These are phyloP conservation scores for Xerocomellus chrysenteron DNA, from an alignment of 768 basidiomycete species.

Conservation along the genomic window DNA sequence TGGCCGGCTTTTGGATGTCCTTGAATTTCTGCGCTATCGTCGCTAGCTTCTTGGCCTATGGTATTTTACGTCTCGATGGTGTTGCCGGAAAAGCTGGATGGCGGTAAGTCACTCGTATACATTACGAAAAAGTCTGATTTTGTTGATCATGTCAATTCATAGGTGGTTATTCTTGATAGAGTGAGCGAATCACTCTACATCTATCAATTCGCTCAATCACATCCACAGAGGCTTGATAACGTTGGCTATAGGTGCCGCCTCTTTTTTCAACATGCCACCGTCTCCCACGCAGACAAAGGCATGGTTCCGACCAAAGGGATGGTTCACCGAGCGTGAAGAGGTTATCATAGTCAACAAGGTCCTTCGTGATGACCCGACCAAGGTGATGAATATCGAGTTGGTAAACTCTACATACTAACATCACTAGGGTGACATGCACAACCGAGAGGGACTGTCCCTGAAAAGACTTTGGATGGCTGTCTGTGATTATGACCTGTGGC, in stretches of 20 bases:
- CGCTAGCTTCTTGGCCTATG: slow-evolving; percentile 63
- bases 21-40: slow-evolving; percentile 55
- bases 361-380: slow-evolving; percentile 63
- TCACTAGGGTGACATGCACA: slow-evolving; percentile 55
- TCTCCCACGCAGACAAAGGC: slow-evolving; percentile 58
- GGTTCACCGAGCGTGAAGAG: slow-evolving; percentile 65
- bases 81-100: slow-evolving; percentile 15
- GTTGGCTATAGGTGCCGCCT: slow-evolving; percentile 48
- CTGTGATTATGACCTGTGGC: slow-evolving; percentile 67
- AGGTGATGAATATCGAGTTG: slow-evolving; percentile 29
- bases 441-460: slow-evolving; percentile 56
- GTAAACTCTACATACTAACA: neutral
- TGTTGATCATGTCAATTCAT: neutral
- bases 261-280: slow-evolving; percentile 61
- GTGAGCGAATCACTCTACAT: slow-evolving; percentile 21
- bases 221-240: slow-evolving; percentile 36
- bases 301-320: slow-evolving; percentile 59
- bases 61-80: slow-evolving; percentile 42
- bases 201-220: neutral
- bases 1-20: slow-evolving; percentile 69
- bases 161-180: slow-evolving; percentile 39
- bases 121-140: neutral
- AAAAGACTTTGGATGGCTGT: slow-evolving; percentile 52
- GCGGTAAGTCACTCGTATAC: slow-evolving; percentile 28
- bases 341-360: slow-evolving; percentile 58